Conservation (phyloP, 805 yeast species). For the Yamadazyma laniorum region DNA sequence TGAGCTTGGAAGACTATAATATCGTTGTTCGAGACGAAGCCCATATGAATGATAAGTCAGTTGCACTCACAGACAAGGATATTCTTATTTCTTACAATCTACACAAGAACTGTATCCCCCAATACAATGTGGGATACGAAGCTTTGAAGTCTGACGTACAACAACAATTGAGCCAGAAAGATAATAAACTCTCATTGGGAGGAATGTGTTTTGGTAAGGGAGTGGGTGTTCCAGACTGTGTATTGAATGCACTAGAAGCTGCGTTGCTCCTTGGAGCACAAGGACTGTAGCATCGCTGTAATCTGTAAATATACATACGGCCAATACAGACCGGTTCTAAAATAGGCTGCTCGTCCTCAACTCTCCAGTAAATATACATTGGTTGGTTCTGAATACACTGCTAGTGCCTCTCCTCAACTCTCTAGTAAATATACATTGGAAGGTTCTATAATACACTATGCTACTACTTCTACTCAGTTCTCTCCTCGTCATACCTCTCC, state of each 20-base stretch:
- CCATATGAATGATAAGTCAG: conserved; percentile 9
- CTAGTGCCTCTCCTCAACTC: no score
- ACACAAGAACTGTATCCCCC: conserved; percentile 67
- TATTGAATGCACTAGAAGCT: conserved; percentile 57
- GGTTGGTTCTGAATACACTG: no score
- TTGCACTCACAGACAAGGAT: conserved; percentile 22
- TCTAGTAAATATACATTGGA: no score
- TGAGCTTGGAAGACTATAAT: conserved; percentile 18
- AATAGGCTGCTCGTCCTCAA: no score
- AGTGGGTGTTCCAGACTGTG: conserved; percentile 88
- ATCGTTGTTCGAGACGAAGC: conserved; percentile 28
- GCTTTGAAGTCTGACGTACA: conserved; percentile 33
- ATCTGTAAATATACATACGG: no score
- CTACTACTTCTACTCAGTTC: no score
- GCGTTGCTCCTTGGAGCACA: no score
- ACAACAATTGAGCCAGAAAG: conserved; percentile 26
- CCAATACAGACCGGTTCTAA: no score
- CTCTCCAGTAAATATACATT: no score
- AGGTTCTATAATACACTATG: no score
- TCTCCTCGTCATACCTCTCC: no score
- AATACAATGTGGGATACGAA: conserved; percentile 68
- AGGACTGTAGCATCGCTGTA: no score
- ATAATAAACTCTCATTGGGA: conserved; percentile 51
- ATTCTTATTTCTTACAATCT: conserved; percentile 32
- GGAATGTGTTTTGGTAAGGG: conserved; percentile 80